Base-by-base conservation (phyloP, 2,329 filamentous ascomycete species). In the Diaporthe amygdali region DNA sequence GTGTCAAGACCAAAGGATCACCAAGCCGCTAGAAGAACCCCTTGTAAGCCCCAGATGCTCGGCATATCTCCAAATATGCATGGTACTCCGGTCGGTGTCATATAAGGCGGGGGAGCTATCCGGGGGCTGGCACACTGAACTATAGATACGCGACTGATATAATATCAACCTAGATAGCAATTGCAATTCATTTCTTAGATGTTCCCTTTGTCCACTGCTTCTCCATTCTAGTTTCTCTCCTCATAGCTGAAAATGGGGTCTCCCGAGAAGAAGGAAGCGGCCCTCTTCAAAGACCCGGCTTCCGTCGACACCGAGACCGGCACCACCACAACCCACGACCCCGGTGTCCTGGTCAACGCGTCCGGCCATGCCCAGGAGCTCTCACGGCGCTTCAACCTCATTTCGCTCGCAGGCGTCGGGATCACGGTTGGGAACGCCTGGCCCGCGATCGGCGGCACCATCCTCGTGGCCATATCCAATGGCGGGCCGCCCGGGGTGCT, bases 401-500 rank as follows among this genome's bases (percentile, higher is more conserved):
- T 85, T 32, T 83, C 82, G 27, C 78, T 84, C 5, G 82, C 81
- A 4, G 81, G 82, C 49, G 76, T 84, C 25, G 83, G 82, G 2
- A 79, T 84, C 17, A 79, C 81, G 17, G 80, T 83, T 25, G 83
- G 83, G 8, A 85, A 84, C 51, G 80, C 82, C 30, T 85, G 84
- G 84, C 80, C 82, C 1, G 82, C 82, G 5, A 82, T 84, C 12
- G 84, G 83, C 22, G 83, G 83, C 30, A 82, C 82, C 12, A 83
- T 82, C 66, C 82, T 85, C 17, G 81, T 86, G 52, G 87, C 88
- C 27, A 84, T 91, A 72, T 86, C 83, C 76, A 91, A 92, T 79
- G 90, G 90, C 73, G 90, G 90, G 0, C 87, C 89, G 0, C 86
- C 90, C 0, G 89, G 89, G 17, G 86, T 90, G 0, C 80, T 92